Conservation (phyloP, 306 rosid genomes). For the Bauhinia variegata region DNA sequence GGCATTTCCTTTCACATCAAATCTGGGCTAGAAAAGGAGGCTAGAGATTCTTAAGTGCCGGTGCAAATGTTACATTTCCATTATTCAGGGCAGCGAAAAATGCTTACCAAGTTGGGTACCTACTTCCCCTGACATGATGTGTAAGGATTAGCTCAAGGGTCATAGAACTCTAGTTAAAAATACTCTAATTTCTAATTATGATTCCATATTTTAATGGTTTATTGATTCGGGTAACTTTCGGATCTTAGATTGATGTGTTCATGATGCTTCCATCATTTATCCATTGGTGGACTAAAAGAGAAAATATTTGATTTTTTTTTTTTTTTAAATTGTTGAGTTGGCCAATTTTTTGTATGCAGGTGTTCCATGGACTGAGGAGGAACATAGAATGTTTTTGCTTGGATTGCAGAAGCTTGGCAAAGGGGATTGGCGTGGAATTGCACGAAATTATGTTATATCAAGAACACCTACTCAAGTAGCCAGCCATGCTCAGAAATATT, state of each 20-base stretch:
- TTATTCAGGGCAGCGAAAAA: neutral
- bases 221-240: neutral
- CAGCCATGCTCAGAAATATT: constrained; percentile 98
- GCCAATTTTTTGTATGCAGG: constrained; percentile 54
- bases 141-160: constrained; percentile 12
- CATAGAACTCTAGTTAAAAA: neutral
- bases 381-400: constrained; percentile 94
- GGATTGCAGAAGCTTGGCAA: constrained; percentile 97
- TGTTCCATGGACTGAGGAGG: constrained; percentile 98
- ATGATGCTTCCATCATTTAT: neutral
- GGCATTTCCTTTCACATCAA: constrained; percentile 5
- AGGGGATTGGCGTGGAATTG: constrained; percentile 99
- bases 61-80: neutral
- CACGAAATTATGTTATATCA: constrained; percentile 86
- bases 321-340: constrained; percentile 17
- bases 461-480: constrained; percentile 99
- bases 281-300: neutral
- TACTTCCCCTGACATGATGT: constrained; percentile 2
- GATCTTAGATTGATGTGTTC: neutral
- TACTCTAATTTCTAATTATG: neutral
- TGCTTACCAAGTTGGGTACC: neutral
- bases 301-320: neutral
- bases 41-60: neutral
- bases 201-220: neutral
- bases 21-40: neutral